Conservation (phyloP, 2,329 filamentous ascomycete genomes). For the Alternaria burnsii region DNA sequence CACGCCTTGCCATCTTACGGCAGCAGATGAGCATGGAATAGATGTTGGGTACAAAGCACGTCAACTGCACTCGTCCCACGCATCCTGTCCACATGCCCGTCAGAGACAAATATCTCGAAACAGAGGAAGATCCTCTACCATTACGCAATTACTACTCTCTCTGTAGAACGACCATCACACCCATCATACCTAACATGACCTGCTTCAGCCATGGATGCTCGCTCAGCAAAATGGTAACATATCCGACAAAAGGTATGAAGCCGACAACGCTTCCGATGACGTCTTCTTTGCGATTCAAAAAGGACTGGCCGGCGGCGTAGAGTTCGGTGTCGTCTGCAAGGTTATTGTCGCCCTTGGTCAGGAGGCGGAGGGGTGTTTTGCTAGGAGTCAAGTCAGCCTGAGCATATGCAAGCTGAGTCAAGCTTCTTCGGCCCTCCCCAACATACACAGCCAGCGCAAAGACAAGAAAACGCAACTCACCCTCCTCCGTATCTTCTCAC, state of each 20-base stretch:
- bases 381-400: constrained; percentile 42
- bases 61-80: not conserved
- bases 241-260: constrained; percentile 94
- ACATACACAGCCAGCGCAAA: not conserved
- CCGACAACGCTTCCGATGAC: constrained; percentile 92
- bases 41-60: not conserved
- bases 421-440: not conserved
- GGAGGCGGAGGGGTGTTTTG: constrained; percentile 67
- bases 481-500: constrained; percentile 73
- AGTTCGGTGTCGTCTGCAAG: constrained; percentile 89
- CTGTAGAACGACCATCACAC: constrained; percentile 89
- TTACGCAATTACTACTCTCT: constrained; percentile 70
- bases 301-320: constrained; percentile 87
- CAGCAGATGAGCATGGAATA: not conserved
- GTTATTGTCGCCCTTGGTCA: constrained; percentile 99
- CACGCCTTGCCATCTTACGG: constrained; percentile 14
- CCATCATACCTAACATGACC: constrained; percentile 93
- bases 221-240: constrained; percentile 93
- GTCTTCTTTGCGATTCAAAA: constrained; percentile 80
- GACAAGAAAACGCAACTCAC: constrained; percentile 50
- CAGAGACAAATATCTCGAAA: not conserved
- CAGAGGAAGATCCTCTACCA: not conserved
- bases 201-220: constrained; percentile 98
- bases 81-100: not conserved
- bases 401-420: not conserved